phyloP scores from a whole-genome alignment of 148 eudicot species.

The Nyssa sinensis region DNA sequence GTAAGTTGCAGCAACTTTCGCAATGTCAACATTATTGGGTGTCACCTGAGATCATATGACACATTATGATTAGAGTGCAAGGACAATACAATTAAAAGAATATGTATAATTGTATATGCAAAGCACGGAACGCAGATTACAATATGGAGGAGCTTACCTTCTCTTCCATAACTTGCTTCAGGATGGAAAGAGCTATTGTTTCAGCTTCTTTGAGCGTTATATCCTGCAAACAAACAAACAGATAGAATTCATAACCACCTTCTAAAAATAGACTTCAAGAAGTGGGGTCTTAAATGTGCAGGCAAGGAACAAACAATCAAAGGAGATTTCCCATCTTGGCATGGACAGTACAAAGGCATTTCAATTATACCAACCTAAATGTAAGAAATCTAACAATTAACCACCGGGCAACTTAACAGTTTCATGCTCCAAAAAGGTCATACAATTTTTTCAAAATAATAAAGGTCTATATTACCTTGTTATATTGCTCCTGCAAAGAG shows the following conservation, averaged over 20 bases:
- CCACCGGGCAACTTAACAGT: neutral
- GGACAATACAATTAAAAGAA: neutral
- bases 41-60: slow-evolving; percentile 60
- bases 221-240: slow-evolving; percentile 48
- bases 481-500: slow-evolving; percentile 63
- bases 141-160: slow-evolving; percentile 51
- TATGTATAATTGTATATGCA: too few species aligned
- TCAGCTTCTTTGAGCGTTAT: slow-evolving; percentile 87
- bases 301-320: neutral
- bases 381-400: neutral
- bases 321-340: neutral
- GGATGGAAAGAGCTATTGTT: slow-evolving; percentile 88
- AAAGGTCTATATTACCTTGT: slow-evolving; percentile 31
- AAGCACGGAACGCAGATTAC: neutral
- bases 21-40: slow-evolving; percentile 96
- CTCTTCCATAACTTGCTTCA: slow-evolving; percentile 99
- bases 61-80: neutral
- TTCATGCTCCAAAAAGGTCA: neutral
- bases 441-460: neutral
- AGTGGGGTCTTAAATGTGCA: neutral
- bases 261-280: neutral
- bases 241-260: neutral
- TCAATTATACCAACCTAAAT: neutral
- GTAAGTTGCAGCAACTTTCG: slow-evolving; percentile 88
- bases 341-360: neutral